Evolutionary conservation across 2,329 filamentous ascomycete species (phyloP), one percentile per base, ranked within the genome.

Genomic region (Diaporthe eres): DNA sequence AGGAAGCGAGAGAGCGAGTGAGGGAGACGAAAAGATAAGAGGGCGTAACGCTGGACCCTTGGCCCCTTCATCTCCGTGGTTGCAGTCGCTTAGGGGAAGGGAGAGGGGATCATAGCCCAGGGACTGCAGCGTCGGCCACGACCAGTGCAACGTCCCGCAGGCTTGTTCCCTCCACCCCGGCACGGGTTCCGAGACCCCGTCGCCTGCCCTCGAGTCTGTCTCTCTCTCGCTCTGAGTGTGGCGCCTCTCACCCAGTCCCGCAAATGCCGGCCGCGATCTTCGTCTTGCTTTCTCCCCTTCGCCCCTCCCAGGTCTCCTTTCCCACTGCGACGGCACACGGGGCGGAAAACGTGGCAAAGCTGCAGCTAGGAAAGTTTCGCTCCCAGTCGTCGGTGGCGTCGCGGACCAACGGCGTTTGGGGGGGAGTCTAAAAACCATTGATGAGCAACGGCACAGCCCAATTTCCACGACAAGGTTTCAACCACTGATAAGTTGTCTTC

Each of bases 41-140:
- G 44, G 47, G 65, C 65, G 65, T 70, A 55, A 70, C 65, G 65
- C 65, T 70, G 65, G 65, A 70, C 65, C 65, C 65, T 70, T 70
- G 65, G 47, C 65, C 65, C 65, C 65, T 70, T 70, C 65, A 70
- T 70, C 65, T 70, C 65, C 65, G 65, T 70, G 65, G 49, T 70
- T 70, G 34, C 65, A 70, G 65, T 70, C 65, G 47, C 49, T 42
- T 28, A 55, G 34, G 65, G 47, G 5, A 15, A 9, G 39, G 60
- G 37, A 25, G 39, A 28, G 37, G 58, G 13, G 37, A 67, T 49
- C 65, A 39, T 53, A 34, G 31, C 65, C 65, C n/a, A 28, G 10
- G 31, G 34, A 39, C 42, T 60, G 58, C 39, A 47, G 10, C 39
- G 39, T 25, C 63, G 28, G 19, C 44, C 28, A 51, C 63, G 12